phyloP scores from a whole-genome alignment of 768 basidiomycete species.

The Agrocybe pediades region DNA sequence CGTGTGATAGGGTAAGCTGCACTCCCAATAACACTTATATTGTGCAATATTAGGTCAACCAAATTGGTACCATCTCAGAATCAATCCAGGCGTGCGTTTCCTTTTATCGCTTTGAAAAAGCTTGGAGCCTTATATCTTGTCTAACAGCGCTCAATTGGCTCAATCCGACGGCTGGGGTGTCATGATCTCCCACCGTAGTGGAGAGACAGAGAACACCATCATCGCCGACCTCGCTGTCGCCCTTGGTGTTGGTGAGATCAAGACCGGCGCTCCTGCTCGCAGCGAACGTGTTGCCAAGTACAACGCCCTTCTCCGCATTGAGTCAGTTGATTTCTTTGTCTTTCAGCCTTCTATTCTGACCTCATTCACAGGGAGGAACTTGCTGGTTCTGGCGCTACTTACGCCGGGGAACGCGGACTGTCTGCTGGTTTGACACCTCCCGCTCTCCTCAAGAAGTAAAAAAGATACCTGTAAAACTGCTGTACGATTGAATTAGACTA shows the following conservation, averaged over 20 bases:
- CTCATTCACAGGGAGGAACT: slow-evolving; percentile 48
- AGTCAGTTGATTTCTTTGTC: slow-evolving; percentile 50
- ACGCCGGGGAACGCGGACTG: slow-evolving; percentile 75
- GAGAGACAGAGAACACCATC: slow-evolving; percentile 97
- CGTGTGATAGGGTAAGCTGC: not conserved
- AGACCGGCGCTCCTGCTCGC: slow-evolving; percentile 96
- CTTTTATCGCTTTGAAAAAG: not conserved
- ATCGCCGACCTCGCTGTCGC: slow-evolving; percentile 96
- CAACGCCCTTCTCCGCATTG: slow-evolving; percentile 87
- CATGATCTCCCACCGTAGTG: slow-evolving; percentile 99
- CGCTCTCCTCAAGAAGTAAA: slow-evolving; percentile 55
- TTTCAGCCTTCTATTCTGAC: slow-evolving; percentile 5
- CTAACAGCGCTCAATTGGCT: slow-evolving; percentile 82
- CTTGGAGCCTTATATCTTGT: slow-evolving; percentile 1
- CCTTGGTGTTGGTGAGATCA: slow-evolving; percentile 92
- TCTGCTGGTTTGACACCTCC: slow-evolving; percentile 72
- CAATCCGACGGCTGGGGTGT: slow-evolving; percentile 98
- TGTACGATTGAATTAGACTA: slow-evolving; percentile 6
- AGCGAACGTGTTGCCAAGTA: slow-evolving; percentile 97
- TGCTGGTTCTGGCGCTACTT: slow-evolving; percentile 57
- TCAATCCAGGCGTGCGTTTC: slow-evolving; percentile 92
- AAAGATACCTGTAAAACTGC: slow-evolving; percentile 12
- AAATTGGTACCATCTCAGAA: slow-evolving; percentile 98
- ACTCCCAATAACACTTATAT: not conserved
- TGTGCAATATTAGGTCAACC: slow-evolving; percentile 70